Base-by-base conservation (phyloP, 2,329 filamentous ascomycete genomes). In the Claviceps lovelessii region DNA sequence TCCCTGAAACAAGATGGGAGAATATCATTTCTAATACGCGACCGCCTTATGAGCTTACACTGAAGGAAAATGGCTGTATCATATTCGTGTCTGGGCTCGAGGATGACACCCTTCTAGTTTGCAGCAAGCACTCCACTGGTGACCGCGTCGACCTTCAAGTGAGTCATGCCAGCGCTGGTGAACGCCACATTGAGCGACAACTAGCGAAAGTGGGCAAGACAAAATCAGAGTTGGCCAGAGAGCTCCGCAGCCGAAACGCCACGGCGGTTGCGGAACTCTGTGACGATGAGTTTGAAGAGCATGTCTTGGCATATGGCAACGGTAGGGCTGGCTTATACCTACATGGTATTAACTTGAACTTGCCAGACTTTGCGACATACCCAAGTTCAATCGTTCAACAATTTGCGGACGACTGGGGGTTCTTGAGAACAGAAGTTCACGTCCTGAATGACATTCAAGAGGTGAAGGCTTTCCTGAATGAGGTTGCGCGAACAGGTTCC, bases 41-140 rank as follows among this genome's bases (percentile, higher is more conserved):
- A 59, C 90, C 89, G 0, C 93, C 93, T 0, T 98, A 97, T 63
- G 93, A 98, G 71, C 74, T 98, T 55, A 97, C 90, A 56, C 81
- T 97, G 53, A 98, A 98, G 72, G 93, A 98, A 71, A 98, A 98
- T 64, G 93, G 93, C n/a, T 98, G 93, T 70, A 98, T 98, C 69
- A 96, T 98, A 61, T 98, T 98, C 73, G 83, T 98, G 48, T 85
- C 90, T 17, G 93, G 90, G 15, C 76, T 98, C 28, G 88, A 94
- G 63, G 90, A 96, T 63, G 90, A 82, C 41, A 89, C 88, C 1
- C 75, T 98, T 10, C 75, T 98, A 8, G 90, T 98, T n/a, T 97
- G 91, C 79, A 97, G 91, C 76, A 98, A 98, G 67, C 93, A 98
- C 68, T 97, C 93, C 0, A 97, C 90, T 0, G 93, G 93, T 7